Evolutionary conservation across 441 rosid genomes (phyloP).

Genomic region (Corymbia citriodora): DNA sequence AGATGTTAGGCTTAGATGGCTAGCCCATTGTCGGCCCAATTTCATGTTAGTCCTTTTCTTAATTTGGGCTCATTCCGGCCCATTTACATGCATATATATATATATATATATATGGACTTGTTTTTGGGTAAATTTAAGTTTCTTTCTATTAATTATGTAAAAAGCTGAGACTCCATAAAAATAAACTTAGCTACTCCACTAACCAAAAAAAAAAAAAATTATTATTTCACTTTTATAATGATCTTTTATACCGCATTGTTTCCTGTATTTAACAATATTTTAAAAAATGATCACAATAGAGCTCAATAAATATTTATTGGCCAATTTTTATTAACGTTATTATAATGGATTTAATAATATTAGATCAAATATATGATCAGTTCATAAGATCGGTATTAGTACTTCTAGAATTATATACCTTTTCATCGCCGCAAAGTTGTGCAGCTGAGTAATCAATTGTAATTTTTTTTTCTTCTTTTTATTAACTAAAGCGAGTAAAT

Average conservation of each 20-base stretch:
- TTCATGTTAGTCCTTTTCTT: not conserved
- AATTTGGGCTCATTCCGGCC: not conserved
- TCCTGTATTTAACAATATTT: not conserved
- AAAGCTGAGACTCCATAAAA: not conserved
- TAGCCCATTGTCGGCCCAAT: not conserved
- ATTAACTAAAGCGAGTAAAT: not conserved
- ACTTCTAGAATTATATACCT: not conserved
- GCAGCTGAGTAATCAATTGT: not conserved
- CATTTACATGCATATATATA: not conserved
- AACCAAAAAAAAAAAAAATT: not conserved
- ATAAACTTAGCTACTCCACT: not conserved
- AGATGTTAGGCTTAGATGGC: not conserved
- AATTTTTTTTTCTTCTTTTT: not conserved
- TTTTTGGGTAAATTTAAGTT: not conserved
- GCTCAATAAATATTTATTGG: not conserved
- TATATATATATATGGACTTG: not conserved
- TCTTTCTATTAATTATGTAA: not conserved
- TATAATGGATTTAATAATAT: not conserved
- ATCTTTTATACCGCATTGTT: rapidly evolving
- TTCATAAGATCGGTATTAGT: not conserved
- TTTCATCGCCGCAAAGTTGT: not conserved
- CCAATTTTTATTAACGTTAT: not conserved
- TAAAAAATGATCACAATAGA: not conserved
- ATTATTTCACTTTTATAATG: not conserved
- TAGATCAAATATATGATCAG: not conserved